Conservation (phyloP, 2,329 filamentous ascomycete genomes). For the Aspergillus alliaceus region DNA sequence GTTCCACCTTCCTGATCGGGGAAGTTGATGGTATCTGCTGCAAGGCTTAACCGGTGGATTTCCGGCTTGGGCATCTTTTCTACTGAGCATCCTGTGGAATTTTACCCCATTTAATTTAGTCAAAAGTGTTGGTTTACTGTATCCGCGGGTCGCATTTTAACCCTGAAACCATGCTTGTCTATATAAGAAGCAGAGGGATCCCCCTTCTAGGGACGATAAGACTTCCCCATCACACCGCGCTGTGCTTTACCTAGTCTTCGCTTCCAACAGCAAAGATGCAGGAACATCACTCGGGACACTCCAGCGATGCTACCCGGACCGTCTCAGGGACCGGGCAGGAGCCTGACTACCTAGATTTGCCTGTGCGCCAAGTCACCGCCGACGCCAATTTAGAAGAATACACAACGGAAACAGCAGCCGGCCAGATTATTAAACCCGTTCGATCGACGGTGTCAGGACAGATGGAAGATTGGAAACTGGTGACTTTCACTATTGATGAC, state of each 20-base stretch:
- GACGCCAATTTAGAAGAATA: slow-evolving; percentile 67
- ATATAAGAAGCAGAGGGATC: slow-evolving; percentile 11
- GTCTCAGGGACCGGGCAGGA: slow-evolving; percentile 22
- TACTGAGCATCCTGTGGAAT: background rate
- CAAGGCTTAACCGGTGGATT: slow-evolving; percentile 6
- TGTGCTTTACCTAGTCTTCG: background rate
- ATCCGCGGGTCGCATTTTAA: background rate
- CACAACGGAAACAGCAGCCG: slow-evolving; percentile 59
- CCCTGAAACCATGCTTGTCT: slow-evolving; percentile 3
- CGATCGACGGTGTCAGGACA: slow-evolving; percentile 56
- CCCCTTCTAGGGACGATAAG: slow-evolving; percentile 1
- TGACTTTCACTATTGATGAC: slow-evolving; percentile 71
- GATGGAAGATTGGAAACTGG: slow-evolving; percentile 60
- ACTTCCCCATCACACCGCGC: background rate
- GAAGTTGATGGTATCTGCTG: slow-evolving; percentile 9
- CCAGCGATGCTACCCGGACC: slow-evolving; percentile 23
- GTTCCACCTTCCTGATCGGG: slow-evolving; percentile 13
- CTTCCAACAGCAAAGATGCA: slow-evolving; percentile 14
- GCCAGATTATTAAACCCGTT: slow-evolving; percentile 60
- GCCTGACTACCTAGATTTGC: slow-evolving; percentile 57
- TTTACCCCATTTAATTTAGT: background rate
- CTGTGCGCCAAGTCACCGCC: slow-evolving; percentile 63
- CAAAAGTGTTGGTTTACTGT: background rate
- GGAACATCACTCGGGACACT: slow-evolving; percentile 6
- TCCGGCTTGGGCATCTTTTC: background rate